A percentile compares a stretch with the other conserved stretches of the same genome.
phyloP scores from a whole-genome alignment of 768 basidiomycete species.

The Tricholoma bakamatsutake region DNA sequence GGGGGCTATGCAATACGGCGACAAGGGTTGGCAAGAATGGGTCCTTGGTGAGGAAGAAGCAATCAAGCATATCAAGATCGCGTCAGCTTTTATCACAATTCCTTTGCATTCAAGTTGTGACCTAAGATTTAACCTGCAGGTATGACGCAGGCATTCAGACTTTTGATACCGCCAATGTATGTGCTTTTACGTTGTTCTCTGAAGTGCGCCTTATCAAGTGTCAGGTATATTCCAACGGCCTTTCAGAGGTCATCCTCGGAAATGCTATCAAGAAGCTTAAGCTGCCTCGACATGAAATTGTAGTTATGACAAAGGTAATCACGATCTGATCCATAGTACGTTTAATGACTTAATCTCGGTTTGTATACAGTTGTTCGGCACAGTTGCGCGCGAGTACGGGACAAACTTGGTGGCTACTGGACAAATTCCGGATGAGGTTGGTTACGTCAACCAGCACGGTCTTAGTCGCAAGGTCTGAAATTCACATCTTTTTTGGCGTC shows the following conservation, averaged over 20 bases:
- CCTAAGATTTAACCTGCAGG: slow-evolving; percentile 15
- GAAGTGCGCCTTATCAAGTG: not conserved
- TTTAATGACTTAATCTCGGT: not conserved
- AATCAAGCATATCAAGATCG: slow-evolving; percentile 46
- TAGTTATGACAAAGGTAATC: slow-evolving; percentile 69
- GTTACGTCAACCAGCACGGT: slow-evolving; percentile 53
- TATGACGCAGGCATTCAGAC: slow-evolving; percentile 63
- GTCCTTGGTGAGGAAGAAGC: slow-evolving; percentile 42
- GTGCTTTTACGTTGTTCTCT: not conserved
- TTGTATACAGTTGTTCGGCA: slow-evolving; percentile 32
- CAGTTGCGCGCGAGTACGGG: slow-evolving; percentile 22
- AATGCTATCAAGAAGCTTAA: slow-evolving; percentile 63
- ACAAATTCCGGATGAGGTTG: slow-evolving; percentile 28
- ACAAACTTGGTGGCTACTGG: slow-evolving; percentile 6
- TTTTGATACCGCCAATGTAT: slow-evolving; percentile 52
- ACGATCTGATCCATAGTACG: not conserved
- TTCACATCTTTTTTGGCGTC: not conserved
- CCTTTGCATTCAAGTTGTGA: not conserved
- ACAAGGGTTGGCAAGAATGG: slow-evolving; percentile 45
- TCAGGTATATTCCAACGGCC: slow-evolving; percentile 61
- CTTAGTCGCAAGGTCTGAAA: slow-evolving; percentile 22
- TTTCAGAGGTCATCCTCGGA: slow-evolving; percentile 62
- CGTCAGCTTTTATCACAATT: slow-evolving; percentile 21
- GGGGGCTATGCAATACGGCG: slow-evolving; percentile 58
- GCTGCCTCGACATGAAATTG: slow-evolving; percentile 69